Percentiles rank a stretch among this genome's conserved stretches.
Evolutionary conservation across 805 yeast species (phyloP).

Genomic region (Scheffersomyces lignosus): DNA sequence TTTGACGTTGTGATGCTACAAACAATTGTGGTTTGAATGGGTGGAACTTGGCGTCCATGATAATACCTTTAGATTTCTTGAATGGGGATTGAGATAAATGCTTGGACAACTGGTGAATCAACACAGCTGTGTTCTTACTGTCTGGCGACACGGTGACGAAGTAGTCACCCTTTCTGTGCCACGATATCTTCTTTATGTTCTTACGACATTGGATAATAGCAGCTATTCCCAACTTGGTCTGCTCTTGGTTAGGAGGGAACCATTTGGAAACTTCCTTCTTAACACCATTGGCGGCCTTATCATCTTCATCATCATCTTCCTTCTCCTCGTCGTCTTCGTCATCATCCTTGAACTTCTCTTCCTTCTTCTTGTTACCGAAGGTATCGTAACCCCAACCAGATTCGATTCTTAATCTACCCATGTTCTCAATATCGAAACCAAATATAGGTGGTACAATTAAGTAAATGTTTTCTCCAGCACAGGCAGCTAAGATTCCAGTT

Average conservation of each 20-base stretch:
- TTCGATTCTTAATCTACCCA: constrained; percentile 75
- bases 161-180: constrained; percentile 98
- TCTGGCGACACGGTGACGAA: constrained; percentile 97
- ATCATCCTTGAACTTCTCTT: constrained; percentile 38
- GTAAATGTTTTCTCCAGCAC: constrained; percentile 78
- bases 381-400: constrained; percentile 88
- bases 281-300: constrained; percentile 8
- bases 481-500: constrained; percentile 78
- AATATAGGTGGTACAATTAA: constrained; percentile 88
- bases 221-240: constrained; percentile 63
- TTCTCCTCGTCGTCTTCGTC: constrained; percentile 37
- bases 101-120: constrained; percentile 92
- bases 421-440: constrained; percentile 83
- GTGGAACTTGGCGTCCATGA: constrained; percentile 95
- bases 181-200: constrained; percentile 76
- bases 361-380: constrained; percentile 53
- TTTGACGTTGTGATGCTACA: constrained; percentile 91
- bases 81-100: constrained; percentile 96
- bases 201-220: constrained; percentile 66
- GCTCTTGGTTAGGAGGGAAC: constrained; percentile 72
- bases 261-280: constrained; percentile 70
- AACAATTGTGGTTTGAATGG: constrained; percentile 92
- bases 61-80: constrained; percentile 86
- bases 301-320: constrained; percentile 16
- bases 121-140: constrained; percentile 80